These are phyloP conservation scores for Mycotypha africana DNA, from an alignment of 371 early-diverging fungal genomes.

Conservation along the genomic window DNA sequence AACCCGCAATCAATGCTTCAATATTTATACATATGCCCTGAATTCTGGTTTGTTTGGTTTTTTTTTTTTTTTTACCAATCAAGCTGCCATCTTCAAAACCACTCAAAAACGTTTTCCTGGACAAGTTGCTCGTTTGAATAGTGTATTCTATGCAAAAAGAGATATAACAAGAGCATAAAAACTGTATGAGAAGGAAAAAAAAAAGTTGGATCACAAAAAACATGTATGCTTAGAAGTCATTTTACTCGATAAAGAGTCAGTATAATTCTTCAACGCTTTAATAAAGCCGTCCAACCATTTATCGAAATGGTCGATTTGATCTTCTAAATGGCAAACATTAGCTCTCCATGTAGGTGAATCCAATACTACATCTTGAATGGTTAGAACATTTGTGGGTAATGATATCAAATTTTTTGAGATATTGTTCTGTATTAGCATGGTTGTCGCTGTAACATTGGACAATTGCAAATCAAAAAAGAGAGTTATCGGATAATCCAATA, in stretches of 20 bases:
- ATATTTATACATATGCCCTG: no score
- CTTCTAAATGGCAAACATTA: constrained; percentile 56
- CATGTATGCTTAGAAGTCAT: no score
- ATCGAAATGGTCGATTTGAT: constrained; percentile 62
- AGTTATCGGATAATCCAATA: no score
- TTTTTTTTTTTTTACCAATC: neutral
- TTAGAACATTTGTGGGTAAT: constrained; percentile 22
- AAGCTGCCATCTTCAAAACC: constrained; percentile 23
- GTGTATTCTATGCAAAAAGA: constrained; percentile 27
- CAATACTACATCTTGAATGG: constrained; percentile 42
- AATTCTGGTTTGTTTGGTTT: neutral
- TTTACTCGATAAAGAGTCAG: constrained; percentile 43
- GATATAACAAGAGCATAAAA: no score
- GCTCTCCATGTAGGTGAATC: constrained; percentile 69
- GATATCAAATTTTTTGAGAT: no score
- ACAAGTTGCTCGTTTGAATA: constrained; percentile 24
- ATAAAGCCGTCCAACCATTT: constrained; percentile 58
- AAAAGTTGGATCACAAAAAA: no score
- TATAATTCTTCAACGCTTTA: constrained; percentile 31
- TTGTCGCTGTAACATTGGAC: no score
- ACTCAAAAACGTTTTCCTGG: constrained; percentile 24
- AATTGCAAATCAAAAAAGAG: no score
- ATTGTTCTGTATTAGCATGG: no score
- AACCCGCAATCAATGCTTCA: no score
- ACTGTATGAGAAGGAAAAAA: neutral